Evolutionary conservation across 768 basidiomycete genomes (phyloP), one percentile per base, ranked within the genome.

Genomic region (Lentinula aciculospora): DNA sequence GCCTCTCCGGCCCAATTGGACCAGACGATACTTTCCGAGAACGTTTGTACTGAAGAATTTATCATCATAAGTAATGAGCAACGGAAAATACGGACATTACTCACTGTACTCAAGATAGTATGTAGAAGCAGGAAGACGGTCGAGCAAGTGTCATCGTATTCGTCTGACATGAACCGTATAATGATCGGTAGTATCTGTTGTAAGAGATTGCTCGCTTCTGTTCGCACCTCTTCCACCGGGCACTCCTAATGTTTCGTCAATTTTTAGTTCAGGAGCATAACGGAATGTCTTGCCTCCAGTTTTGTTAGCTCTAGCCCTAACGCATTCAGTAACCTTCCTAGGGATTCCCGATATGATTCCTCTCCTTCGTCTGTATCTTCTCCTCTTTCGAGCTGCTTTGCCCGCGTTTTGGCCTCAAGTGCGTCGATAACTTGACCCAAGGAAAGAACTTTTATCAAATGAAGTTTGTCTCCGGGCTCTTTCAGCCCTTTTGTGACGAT

Each of bases 401-500:
- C 71, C 27, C 86, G 79, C 9, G 90, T 89, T 70, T 89, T 88
- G 23, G 80, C 68, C 72, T 96, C 92, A 23, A 98, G 74, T 1
- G 88, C 86, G 39, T 85, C 85, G 10, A 98, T 74, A 19, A 96
- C 89, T 60, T 88, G 81, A 10, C 86, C 87, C 27, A 98, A 74
- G 19, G 95, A 88, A 31, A 99, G 80, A 3, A 97, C 91, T 65
- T 92, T 88, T 64, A 98, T 78, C 15, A 98, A 78, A 64, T 92
- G 89, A 8, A 99, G 72, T 70, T 97, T 97, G 68, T 96, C 94
- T 36, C 78, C 78, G 0, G 92, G 84, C 65, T 95, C 94, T 66
- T 98, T 94, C 44, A 98, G 79, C 17, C 97, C 97, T 71, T 98
- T 98, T 25, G 83, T 75, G n/a, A 96, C 80, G 53, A 98, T 91